Evolutionary conservation across 371 early-diverging fungal genomes (phyloP).

Genomic region (Zancudomyces culisetae): DNA sequence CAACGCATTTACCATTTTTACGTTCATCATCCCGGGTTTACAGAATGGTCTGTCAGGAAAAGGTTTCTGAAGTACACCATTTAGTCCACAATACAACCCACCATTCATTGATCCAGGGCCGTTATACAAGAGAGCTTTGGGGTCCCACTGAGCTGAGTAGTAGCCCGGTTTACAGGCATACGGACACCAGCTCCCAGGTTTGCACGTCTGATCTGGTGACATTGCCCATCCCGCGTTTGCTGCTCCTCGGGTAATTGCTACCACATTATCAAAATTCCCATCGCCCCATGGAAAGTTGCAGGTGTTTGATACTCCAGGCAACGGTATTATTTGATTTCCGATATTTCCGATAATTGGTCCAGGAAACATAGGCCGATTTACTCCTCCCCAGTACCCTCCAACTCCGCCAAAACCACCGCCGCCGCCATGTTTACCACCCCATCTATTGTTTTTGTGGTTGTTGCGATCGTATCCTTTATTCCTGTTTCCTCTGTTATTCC

Average conservation of each 20-base stretch:
- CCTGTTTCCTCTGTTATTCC: no score
- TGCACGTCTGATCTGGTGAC: slow-evolving; percentile 24
- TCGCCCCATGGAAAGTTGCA: slow-evolving; percentile 19
- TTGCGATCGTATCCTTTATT: no score
- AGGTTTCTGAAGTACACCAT: slow-evolving; percentile 18
- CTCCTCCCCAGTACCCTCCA: no score
- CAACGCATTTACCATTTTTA: slow-evolving; percentile 14
- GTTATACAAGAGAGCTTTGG: slow-evolving; percentile 10
- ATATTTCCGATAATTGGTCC: no score
- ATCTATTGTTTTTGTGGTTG: no score
- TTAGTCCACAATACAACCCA: slow-evolving; percentile 14
- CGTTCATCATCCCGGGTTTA: slow-evolving; percentile 13
- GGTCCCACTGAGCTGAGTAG: slow-evolving; percentile 26
- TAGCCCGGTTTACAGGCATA: slow-evolving; percentile 25
- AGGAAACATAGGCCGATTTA: no score
- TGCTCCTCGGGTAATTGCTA: slow-evolving; percentile 15
- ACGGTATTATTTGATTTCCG: no score
- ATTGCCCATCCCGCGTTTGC: slow-evolving; percentile 28
- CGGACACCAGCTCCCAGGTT: slow-evolving; percentile 18
- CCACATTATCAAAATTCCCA: slow-evolving; percentile 13
- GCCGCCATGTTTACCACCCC: no score
- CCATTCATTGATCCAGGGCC: slow-evolving; percentile 25
- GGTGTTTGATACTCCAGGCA: no score
- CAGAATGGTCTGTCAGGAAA: slow-evolving; percentile 17
- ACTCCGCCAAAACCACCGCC: no score